Conservation (phyloP, 352 stramenopile species). For the Elongisporangium senticosum region DNA sequence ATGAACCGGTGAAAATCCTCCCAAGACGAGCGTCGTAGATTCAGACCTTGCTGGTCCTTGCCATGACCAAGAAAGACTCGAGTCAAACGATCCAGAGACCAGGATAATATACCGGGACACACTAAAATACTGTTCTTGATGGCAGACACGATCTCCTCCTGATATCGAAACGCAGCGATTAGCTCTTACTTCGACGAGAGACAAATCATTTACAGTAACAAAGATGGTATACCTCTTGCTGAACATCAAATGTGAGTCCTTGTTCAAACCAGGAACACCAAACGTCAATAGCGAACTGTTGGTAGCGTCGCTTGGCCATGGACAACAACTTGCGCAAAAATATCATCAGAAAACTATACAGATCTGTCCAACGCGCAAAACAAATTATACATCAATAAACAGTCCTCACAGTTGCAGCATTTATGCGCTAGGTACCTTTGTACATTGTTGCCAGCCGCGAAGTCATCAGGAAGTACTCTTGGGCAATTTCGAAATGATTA, state of each 20-base stretch:
- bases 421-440: conserved; percentile 23
- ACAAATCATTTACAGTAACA: neutral
- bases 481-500: conserved; percentile 29
- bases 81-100: conserved; percentile 40
- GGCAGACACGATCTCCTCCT: conserved; percentile 54
- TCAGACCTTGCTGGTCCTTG: neutral
- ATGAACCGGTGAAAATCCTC: conserved; percentile 37
- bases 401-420: neutral
- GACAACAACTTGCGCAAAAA: conserved; percentile 75
- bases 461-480: conserved; percentile 37
- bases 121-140: conserved; percentile 42
- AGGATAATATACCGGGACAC: conserved; percentile 29
- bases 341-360: conserved; percentile 81
- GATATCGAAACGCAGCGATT: neutral
- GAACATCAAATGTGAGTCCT: conserved; percentile 31
- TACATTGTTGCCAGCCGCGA: conserved; percentile 33
- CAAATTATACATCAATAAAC: neutral
- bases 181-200: neutral
- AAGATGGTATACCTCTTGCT: conserved; percentile 49
- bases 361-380: conserved; percentile 28
- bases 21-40: conserved; percentile 23
- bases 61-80: conserved; percentile 19
- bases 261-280: conserved; percentile 67
- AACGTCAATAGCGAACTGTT: conserved; percentile 58
- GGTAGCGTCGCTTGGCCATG: conserved; percentile 29